Percentiles rank a stretch among this genome's conserved stretches.
These are phyloP conservation scores for Ophiocordyceps unilateralis DNA, from an alignment of 2,329 filamentous ascomycete species.

Conservation along the genomic window DNA sequence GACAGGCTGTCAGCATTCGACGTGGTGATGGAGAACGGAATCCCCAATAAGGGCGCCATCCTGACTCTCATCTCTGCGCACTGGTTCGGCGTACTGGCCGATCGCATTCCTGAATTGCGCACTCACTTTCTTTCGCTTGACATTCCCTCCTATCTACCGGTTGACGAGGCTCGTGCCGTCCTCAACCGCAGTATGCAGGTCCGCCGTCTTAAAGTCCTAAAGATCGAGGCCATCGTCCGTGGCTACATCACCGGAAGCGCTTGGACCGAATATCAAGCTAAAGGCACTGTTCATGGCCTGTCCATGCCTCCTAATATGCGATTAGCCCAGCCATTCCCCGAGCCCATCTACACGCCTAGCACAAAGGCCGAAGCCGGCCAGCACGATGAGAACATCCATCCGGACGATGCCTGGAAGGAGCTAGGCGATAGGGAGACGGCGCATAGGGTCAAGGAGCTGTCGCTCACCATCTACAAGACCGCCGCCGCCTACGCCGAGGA, in stretches of 20 bases:
- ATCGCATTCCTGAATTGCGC: constrained; percentile 27
- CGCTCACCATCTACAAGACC: constrained; percentile 14
- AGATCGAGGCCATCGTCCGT: constrained; percentile 35
- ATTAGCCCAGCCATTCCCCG: constrained; percentile 52
- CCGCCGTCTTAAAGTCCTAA: constrained; percentile 25
- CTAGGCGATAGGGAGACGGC: constrained; percentile 16
- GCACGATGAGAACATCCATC: constrained; percentile 74
- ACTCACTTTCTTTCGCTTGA: constrained; percentile 33
- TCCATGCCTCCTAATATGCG: constrained; percentile 47
- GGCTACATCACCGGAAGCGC: constrained; percentile 80
- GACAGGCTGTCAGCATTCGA: constrained; percentile 95
- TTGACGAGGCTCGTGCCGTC: constrained; percentile 31
- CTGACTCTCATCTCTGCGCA: constrained; percentile 27
- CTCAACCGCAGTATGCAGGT: constrained; percentile 62
- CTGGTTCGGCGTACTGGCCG: constrained; percentile 34
- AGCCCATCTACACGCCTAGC: constrained; percentile 50
- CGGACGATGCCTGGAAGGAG: constrained; percentile 37
- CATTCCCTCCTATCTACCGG: constrained; percentile 15
- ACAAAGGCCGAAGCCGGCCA: constrained; percentile 70
- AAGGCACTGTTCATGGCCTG: constrained; percentile 68
- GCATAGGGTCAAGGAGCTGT: constrained; percentile 13
- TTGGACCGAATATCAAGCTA: constrained; percentile 56
- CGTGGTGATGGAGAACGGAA: constrained; percentile 63
- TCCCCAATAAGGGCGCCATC: constrained; percentile 35
- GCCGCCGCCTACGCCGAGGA: constrained; percentile 43